phyloP scores from a whole-genome alignment of 805 yeast genomes.

The Ogataea ganodermae region DNA sequence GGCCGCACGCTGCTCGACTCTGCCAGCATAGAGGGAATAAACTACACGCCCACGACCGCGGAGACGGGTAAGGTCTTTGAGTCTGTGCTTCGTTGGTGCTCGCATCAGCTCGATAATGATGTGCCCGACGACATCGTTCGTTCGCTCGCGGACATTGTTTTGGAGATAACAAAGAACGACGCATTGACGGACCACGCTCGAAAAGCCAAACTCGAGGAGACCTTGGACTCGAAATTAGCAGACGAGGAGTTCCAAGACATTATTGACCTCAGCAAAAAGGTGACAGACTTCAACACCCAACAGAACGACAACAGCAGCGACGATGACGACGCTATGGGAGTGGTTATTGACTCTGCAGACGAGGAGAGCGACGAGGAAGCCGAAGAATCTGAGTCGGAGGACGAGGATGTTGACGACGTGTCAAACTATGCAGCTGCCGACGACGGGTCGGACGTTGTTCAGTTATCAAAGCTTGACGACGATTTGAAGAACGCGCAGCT shows the following conservation, averaged over 20 bases:
- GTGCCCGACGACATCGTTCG: constrained; percentile 71
- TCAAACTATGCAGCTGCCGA: constrained; percentile 25
- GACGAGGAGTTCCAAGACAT: constrained; percentile 50
- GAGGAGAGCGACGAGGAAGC: constrained; percentile 36
- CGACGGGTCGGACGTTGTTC: constrained; percentile 23
- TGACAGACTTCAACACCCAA: constrained; percentile 49
- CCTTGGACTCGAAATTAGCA: constrained; percentile 44
- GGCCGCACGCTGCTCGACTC: constrained; percentile 36
- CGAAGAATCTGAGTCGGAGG: constrained; percentile 29
- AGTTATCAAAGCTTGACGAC: constrained; percentile 14
- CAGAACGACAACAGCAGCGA: constrained; percentile 32
- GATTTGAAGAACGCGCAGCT: constrained; percentile 14
- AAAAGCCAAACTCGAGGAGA: constrained; percentile 51
- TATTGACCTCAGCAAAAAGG: constrained; percentile 42
- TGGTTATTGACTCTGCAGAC: constrained; percentile 43
- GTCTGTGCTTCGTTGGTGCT: constrained; percentile 60
- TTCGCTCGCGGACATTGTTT: constrained; percentile 68
- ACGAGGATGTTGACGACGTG: constrained; percentile 32
- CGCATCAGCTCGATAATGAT: constrained; percentile 59
- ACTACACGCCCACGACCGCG: constrained; percentile 64
- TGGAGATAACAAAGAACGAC: constrained; percentile 56
- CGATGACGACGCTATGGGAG: constrained; percentile 34
- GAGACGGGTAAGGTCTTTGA: constrained; percentile 55
- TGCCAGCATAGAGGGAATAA: constrained; percentile 46
- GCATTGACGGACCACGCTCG: constrained; percentile 43